Evolutionary conservation across 2,329 filamentous ascomycete genomes (phyloP), one percentile per base, ranked within the genome.

Genomic region (Aureobasidium sp.): DNA sequence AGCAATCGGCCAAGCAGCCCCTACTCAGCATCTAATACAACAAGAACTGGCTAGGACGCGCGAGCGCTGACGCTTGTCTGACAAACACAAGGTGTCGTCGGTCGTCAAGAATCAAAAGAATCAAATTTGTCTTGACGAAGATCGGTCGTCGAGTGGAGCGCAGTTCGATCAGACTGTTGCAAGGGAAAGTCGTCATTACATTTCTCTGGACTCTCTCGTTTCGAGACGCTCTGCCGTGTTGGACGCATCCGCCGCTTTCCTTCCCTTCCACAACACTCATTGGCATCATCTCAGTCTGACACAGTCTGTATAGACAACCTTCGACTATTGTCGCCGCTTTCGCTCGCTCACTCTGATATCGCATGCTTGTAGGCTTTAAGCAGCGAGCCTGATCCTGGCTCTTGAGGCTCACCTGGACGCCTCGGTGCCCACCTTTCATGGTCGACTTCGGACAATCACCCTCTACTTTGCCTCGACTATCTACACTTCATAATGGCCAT

Each of bases 331-430:
- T 55, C 51, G 24, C 37, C 24, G 27, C 32, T 39, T 27, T 48
- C 55, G 55, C 55, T 48, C 55, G 32, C 36, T 61, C 36, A 37
- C 17, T 29, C 39, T 32, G 24, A 8, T 51, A 46, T 29, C 56
- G 62, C 39, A 63, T 60, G 62, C 48, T 63, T 53, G 39, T 34
- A 43, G 41, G 41, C 41, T 48, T 20, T 32, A 13, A 41, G 34
- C 48, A 56, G n/a, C 47, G 60, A 62, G 60, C 60, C 60, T 39
- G 39, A 46, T 39, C 60, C 39, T 29, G 59, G 59, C 59, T 61
- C 59, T n/a, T 48, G 55, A 60, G 57, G 46, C 57, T 50, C 36
- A 60, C 36, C 36, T 48, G 44, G 55, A 52, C 55, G 44, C 61
- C 53, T 59, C 36, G 50, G 29, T 43, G 48, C 26, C 39, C 34